phyloP scores from a whole-genome alignment of 2,329 filamentous ascomycete genomes.

The Pleochaeta shiraiana region DNA sequence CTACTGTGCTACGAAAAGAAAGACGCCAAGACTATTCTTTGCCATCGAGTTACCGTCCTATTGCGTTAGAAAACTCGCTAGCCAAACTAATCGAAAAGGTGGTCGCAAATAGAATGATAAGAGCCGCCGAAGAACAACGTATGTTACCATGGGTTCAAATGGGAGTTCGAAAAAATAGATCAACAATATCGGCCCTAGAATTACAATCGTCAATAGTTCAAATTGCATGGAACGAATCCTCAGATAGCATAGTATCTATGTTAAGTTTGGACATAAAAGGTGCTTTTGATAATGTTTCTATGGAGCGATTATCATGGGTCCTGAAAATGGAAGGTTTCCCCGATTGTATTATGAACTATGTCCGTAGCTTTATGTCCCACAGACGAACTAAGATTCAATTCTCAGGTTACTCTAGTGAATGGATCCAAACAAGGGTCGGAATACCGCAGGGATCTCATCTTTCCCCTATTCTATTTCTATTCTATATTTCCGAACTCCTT shows the following conservation, averaged over 20 bases:
- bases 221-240: not conserved
- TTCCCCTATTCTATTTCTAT: not conserved
- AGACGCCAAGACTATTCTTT: not conserved
- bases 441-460: not conserved
- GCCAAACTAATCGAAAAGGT: not conserved
- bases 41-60: not conserved
- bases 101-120: not conserved
- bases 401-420: not conserved
- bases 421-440: not conserved
- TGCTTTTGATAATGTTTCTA: not conserved
- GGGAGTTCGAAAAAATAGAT: not conserved
- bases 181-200: not conserved
- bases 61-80: not conserved
- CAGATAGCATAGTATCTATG: not conserved
- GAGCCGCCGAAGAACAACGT: not conserved
- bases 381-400: not conserved
- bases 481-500: not conserved
- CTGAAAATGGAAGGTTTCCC: not conserved
- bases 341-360: not conserved
- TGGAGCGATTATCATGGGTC: not conserved
- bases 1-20: not conserved
- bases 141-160: not conserved
- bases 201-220: not conserved
- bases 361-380: not conserved
- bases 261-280: not conserved